Percentiles rank a stretch among this genome's conserved stretches.
These are phyloP conservation scores for Suhomyces coccinellae DNA, from an alignment of 1,139 yeast species.

Conservation along the genomic window DNA sequence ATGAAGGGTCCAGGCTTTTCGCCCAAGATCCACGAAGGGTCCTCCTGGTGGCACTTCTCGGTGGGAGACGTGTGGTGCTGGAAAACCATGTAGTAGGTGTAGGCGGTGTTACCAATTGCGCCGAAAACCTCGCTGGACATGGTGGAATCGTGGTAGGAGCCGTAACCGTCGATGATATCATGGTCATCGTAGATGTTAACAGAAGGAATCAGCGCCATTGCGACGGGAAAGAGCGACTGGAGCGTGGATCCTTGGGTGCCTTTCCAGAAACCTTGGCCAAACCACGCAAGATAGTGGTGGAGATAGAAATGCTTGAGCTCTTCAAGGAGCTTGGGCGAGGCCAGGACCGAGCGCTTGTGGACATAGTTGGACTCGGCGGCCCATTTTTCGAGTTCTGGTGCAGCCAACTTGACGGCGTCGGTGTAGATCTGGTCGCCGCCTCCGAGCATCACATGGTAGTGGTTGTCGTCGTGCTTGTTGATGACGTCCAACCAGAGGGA, in stretches of 20 bases:
- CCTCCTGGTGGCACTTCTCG: slow-evolving; percentile 42
- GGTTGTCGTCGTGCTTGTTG: slow-evolving; percentile 58
- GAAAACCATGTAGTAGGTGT: slow-evolving; percentile 83
- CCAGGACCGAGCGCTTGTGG: slow-evolving; percentile 41
- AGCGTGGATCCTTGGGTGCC: slow-evolving; percentile 66
- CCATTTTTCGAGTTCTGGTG: slow-evolving; percentile 64
- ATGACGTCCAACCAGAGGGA: slow-evolving; percentile 86
- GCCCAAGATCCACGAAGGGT: slow-evolving; percentile 62
- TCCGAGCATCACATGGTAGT: slow-evolving; percentile 92
- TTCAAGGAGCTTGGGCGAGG: slow-evolving; percentile 45
- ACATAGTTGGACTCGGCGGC: slow-evolving; percentile 48
- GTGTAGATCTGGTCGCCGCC: slow-evolving; percentile 97
- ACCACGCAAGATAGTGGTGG: slow-evolving; percentile 79
- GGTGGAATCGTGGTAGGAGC: slow-evolving; percentile 75
- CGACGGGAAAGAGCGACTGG: slow-evolving; percentile 68
- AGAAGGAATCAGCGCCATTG: slow-evolving; percentile 80
- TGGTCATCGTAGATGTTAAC: slow-evolving; percentile 87
- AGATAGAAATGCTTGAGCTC: slow-evolving; percentile 70
- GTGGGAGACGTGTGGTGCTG: slow-evolving; percentile 73
- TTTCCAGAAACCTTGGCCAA: slow-evolving; percentile 82
- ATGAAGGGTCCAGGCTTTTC: slow-evolving; percentile 63
- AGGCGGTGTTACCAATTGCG: slow-evolving; percentile 75
- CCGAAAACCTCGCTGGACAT: slow-evolving; percentile 70
- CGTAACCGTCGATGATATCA: slow-evolving; percentile 94
- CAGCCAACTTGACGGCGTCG: slow-evolving; percentile 70